Evolutionary conservation across 768 basidiomycete genomes (phyloP).

Genomic region (Leccinum barrowsii): DNA sequence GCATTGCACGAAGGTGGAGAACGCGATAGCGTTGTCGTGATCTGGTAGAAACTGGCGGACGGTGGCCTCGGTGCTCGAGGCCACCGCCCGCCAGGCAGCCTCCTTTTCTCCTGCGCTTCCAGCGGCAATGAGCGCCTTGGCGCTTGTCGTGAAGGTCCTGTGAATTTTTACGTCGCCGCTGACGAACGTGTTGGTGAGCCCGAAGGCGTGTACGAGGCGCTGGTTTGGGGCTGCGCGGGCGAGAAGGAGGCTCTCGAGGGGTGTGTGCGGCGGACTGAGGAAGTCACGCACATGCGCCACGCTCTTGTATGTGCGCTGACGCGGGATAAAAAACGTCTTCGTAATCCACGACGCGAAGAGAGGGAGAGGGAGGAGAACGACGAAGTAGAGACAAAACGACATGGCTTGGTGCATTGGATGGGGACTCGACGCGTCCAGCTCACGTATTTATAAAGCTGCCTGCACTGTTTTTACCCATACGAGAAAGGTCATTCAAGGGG

Average conservation of each 20-base stretch:
- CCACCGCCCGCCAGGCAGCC: constrained; percentile 15
- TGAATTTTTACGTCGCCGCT: constrained; percentile 33
- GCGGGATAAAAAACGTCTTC: not conserved
- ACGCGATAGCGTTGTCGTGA: constrained; percentile 14
- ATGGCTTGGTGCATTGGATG: not conserved
- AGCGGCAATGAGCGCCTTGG: constrained; percentile 19
- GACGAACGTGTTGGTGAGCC: constrained; percentile 51
- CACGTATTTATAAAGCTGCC: constrained; percentile 10
- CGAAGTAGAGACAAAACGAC: not conserved
- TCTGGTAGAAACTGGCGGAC: constrained; percentile 13
- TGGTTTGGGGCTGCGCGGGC: constrained; percentile 21
- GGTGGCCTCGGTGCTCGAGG: constrained; percentile 11
- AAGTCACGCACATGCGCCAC: constrained; percentile 4
- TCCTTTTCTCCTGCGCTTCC: constrained; percentile 1
- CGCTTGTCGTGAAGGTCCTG: constrained; percentile 17
- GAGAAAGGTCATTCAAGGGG: not conserved
- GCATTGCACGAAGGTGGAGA: constrained; percentile 41
- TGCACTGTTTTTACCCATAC: not conserved
- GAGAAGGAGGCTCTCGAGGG: constrained; percentile 14
- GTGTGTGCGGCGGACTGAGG: constrained; percentile 10
- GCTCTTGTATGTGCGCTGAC: constrained; percentile 8
- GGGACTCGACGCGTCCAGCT: not conserved
- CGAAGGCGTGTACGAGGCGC: constrained; percentile 27
- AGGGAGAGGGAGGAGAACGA: not conserved
- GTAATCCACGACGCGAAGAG: not conserved